Conservation (phyloP, 2,329 filamentous ascomycete genomes). For the Thermomyces lanuginosus region DNA sequence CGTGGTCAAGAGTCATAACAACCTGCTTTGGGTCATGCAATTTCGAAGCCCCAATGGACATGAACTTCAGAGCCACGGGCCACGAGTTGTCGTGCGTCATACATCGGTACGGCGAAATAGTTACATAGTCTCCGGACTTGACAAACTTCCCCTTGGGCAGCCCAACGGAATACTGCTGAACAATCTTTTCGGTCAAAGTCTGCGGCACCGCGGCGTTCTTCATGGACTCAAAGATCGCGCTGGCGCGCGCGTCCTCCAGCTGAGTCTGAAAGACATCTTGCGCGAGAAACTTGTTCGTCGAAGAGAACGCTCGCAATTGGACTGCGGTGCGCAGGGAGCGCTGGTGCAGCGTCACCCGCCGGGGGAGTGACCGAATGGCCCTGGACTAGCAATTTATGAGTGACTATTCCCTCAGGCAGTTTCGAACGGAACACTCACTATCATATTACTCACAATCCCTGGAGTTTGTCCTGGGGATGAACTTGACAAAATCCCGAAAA, state of each 20-base stretch:
- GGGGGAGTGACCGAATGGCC: constrained; percentile 2
- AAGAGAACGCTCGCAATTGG: constrained; percentile 16
- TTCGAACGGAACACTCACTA: no score
- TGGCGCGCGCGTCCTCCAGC: constrained; percentile 42
- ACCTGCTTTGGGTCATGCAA: constrained; percentile 57
- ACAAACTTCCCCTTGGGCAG: constrained; percentile 60
- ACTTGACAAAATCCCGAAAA: no score
- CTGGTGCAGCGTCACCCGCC: constrained; percentile 6
- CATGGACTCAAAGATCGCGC: constrained; percentile 59
- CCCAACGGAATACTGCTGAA: constrained; percentile 65
- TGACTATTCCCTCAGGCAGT: not conserved
- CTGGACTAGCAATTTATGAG: constrained; percentile 2
- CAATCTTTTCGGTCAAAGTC: constrained; percentile 83
- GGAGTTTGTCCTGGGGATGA: no score
- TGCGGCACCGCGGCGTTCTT: constrained; percentile 46
- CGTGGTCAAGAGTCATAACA: constrained; percentile 74
- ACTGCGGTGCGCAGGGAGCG: constrained; percentile 5
- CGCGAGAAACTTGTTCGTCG: constrained; percentile 11
- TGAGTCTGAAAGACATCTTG: constrained; percentile 49
- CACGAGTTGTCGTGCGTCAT: constrained; percentile 82
- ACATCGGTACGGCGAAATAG: constrained; percentile 51
- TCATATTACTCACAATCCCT: no score
- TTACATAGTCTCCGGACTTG: constrained; percentile 68
- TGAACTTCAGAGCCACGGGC: constrained; percentile 63
- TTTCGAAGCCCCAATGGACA: constrained; percentile 62